Evolutionary conservation across 768 basidiomycete species (phyloP), one percentile per base, ranked within the genome.

Genomic region (Suillus weaverae): DNA sequence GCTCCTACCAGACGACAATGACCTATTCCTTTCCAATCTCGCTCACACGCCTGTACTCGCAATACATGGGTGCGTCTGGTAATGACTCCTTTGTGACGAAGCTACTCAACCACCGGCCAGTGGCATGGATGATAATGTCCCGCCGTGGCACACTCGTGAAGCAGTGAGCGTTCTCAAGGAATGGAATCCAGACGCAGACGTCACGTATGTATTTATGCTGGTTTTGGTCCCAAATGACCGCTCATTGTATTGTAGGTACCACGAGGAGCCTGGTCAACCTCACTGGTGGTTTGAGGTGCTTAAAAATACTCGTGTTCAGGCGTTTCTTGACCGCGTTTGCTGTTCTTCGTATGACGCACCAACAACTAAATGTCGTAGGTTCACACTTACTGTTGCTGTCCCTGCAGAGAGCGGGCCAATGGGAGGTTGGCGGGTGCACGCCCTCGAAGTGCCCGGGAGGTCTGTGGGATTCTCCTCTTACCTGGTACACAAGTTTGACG

Each of bases 1-100:
- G 0, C 79, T 95, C 32, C 89, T 89, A 0, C 86, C 90, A 3
- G 94, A 95, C 67, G 92, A 96, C 75, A 94, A 97, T 72, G 94
- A 97, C 70, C 74, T 96, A 4, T 90, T 94, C 77, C 69, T 94
- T 26, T 86, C 89, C 3, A 97, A 97, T 71, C 76, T 95, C 11
- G 86, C 83, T 1, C 81, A 88, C 59, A 88, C 81, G 0, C 88
- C 89, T 0, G 78, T 93, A 1, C 79, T 95, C 14, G 92, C 89
- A 1, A 81, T 96, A 44, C 90, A 97, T 69, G 95, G 92, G 91
- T 89, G 69, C 68, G 83, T 68, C 26, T 30, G 55, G 33, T n/a
- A 56, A 60, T 60, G 32, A 35, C 22, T 59, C 43, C 13, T 44
- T 22, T 50, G 22, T 7, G 18, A 18, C 5, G 10, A 39, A 39